Evolutionary conservation across 2,329 filamentous ascomycete genomes (phyloP).

Genomic region (Chalaropsis ovoidea): DNA sequence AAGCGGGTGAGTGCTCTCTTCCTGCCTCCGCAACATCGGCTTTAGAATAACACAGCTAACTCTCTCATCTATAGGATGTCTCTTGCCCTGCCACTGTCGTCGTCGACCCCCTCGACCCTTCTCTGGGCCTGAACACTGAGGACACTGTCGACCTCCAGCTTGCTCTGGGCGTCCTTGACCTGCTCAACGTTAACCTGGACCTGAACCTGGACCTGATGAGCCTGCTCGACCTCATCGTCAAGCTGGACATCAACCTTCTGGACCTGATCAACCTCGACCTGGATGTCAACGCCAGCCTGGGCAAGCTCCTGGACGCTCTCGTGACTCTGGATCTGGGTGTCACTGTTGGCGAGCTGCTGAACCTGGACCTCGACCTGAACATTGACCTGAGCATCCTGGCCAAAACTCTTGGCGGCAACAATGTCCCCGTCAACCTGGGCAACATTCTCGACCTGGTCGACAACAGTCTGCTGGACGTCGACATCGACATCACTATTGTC

Average conservation of each 20-base stretch:
- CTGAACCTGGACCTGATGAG: conserved; percentile 20
- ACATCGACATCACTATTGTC: background rate
- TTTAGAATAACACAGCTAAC: background rate
- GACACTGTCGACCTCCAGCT: conserved; percentile 20
- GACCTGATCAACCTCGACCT: conserved; percentile 24
- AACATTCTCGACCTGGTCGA: conserved; percentile 18
- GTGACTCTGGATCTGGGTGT: conserved; percentile 19
- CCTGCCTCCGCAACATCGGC: background rate
- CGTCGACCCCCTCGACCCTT: conserved; percentile 21
- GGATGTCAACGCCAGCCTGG: conserved; percentile 13
- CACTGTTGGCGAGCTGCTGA: conserved; percentile 15
- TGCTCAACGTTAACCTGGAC: conserved; percentile 12
- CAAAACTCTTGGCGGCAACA: background rate
- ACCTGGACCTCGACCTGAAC: conserved; percentile 19
- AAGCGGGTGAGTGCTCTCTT: conserved; percentile 22
- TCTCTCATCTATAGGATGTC: background rate
- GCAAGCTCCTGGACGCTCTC: conserved; percentile 18
- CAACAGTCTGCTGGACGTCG: conserved; percentile 3
- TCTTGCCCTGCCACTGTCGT: conserved; percentile 19
- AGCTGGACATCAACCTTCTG: conserved; percentile 21
- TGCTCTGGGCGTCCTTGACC: conserved; percentile 20
- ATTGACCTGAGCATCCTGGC: conserved; percentile 14
- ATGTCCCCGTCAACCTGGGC: conserved; percentile 19
- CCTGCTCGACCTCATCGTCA: conserved; percentile 19
- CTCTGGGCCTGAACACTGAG: conserved; percentile 9